Evolutionary conservation across 768 basidiomycete species (phyloP).

Genomic region (Boletus pseudopeckii): DNA sequence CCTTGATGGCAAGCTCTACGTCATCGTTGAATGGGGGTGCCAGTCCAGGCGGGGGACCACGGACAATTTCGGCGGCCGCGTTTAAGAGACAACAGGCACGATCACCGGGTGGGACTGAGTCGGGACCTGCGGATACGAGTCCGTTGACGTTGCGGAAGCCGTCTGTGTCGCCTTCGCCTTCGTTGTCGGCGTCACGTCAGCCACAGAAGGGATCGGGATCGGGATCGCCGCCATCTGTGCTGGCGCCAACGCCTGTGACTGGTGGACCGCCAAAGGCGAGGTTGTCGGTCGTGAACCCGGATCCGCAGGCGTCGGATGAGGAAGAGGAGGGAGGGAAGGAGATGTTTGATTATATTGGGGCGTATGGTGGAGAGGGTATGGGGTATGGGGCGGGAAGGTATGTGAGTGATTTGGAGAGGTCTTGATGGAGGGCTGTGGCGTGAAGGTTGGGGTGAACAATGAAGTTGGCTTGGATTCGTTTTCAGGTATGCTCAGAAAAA

Average conservation of each 20-base stretch:
- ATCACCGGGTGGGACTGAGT: constrained; percentile 21
- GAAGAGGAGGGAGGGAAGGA: constrained; percentile 31
- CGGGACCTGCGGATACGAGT: constrained; percentile 40
- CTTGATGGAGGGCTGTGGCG: background rate
- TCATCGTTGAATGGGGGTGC: constrained; percentile 28
- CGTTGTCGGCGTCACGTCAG: background rate
- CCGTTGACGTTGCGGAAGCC: constrained; percentile 51
- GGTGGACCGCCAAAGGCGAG: constrained; percentile 8
- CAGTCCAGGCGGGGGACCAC: constrained; percentile 34
- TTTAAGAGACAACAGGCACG: constrained; percentile 55
- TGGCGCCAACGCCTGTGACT: constrained; percentile 2
- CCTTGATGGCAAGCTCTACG: constrained; percentile 31
- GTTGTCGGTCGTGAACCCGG: constrained; percentile 30
- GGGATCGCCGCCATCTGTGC: constrained; percentile 28
- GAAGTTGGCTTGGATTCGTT: background rate
- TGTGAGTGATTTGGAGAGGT: constrained; percentile 43
- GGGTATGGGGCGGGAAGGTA: constrained; percentile 46
- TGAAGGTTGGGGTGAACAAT: background rate
- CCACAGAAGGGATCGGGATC: constrained; percentile 9
- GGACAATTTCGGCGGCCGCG: constrained; percentile 74
- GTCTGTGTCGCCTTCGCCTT: constrained; percentile 33
- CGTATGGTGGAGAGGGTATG: constrained; percentile 38
- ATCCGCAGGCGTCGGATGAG: constrained; percentile 26
- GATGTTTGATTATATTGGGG: constrained; percentile 56
- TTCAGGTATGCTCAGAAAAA: background rate